Conservation (phyloP, 2,329 filamentous ascomycete genomes). For the Kalmusia sp. region DNA sequence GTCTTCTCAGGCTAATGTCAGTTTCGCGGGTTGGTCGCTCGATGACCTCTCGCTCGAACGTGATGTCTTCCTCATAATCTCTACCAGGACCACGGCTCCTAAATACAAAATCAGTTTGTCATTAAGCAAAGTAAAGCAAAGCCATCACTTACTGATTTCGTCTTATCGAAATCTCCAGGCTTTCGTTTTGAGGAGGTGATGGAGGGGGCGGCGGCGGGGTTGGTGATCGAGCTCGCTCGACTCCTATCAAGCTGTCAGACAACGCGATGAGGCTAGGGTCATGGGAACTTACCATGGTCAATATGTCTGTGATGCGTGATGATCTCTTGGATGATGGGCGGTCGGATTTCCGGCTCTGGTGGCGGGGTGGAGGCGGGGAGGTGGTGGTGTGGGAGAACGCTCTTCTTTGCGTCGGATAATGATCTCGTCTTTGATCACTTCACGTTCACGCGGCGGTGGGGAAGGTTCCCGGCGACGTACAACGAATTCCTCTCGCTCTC, state of each 20-base stretch:
- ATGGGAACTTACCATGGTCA: conserved; percentile 73
- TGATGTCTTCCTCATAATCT: conserved; percentile 69
- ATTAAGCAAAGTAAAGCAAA: neutral
- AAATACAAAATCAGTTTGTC: conserved; percentile 14
- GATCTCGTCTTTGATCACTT: conserved; percentile 47
- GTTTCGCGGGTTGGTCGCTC: conserved; percentile 29
- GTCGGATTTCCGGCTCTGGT: conserved; percentile 72
- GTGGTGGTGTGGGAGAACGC: conserved; percentile 59
- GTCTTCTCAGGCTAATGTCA: conserved; percentile 40
- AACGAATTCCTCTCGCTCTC: conserved; percentile 52
- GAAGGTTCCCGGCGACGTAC: conserved; percentile 47
- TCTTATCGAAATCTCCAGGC: conserved; percentile 63
- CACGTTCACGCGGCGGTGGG: conserved; percentile 41
- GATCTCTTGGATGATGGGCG: conserved; percentile 85
- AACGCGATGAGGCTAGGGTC: neutral
- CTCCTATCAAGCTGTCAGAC: conserved; percentile 38
- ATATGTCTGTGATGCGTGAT: conserved; percentile 89
- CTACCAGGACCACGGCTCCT: conserved; percentile 55
- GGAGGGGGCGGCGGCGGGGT: conserved; percentile 59
- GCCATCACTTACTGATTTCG: conserved; percentile 53
- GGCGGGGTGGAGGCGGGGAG: conserved; percentile 57
- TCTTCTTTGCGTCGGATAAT: conserved; percentile 56
- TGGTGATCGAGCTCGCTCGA: conserved; percentile 56
- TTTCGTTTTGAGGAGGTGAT: conserved; percentile 58
- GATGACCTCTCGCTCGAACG: conserved; percentile 63